Conservation (phyloP, 495 filamentous ascomycete species). For the Hyphodiscus hymeniophilus region DNA sequence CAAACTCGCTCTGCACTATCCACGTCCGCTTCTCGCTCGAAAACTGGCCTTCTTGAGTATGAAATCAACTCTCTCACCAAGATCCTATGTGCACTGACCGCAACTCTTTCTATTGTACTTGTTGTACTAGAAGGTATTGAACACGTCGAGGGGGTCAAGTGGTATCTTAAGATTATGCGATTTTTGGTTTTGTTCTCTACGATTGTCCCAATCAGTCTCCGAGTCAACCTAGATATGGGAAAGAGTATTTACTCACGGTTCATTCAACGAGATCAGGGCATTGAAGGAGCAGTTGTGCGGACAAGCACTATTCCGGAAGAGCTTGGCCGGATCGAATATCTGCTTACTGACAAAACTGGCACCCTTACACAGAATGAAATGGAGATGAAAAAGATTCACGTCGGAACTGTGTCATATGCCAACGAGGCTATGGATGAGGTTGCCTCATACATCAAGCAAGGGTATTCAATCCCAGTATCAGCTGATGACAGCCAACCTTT, state of each 20-base stretch:
- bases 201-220: constrained; percentile 93
- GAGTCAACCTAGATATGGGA: constrained; percentile 95
- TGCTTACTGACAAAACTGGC: constrained; percentile 95
- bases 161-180: constrained; percentile 93
- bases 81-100: constrained; percentile 83
- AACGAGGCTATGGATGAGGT: constrained; percentile 99
- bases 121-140: constrained; percentile 80
- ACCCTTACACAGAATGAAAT: constrained; percentile 98
- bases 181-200: constrained; percentile 98
- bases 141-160: constrained; percentile 51
- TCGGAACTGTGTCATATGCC: constrained; percentile 95
- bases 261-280: constrained; percentile 85
- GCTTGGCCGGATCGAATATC: constrained; percentile 88
- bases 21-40: constrained; percentile 82
- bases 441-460: constrained; percentile 71
- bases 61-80: constrained; percentile 99
- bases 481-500: constrained; percentile 25
- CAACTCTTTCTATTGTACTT: constrained; percentile 79
- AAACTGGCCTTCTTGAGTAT: constrained; percentile 85
- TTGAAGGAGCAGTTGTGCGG: constrained; percentile 84
- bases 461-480: constrained; percentile 47
- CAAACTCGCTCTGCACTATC: constrained; percentile 93
- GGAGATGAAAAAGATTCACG: constrained; percentile 97
- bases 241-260: constrained; percentile 94
- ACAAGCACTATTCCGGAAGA: constrained; percentile 98